Evolutionary conservation across 768 basidiomycete species (phyloP).

Genomic region (Xerocomus potaroensis): DNA sequence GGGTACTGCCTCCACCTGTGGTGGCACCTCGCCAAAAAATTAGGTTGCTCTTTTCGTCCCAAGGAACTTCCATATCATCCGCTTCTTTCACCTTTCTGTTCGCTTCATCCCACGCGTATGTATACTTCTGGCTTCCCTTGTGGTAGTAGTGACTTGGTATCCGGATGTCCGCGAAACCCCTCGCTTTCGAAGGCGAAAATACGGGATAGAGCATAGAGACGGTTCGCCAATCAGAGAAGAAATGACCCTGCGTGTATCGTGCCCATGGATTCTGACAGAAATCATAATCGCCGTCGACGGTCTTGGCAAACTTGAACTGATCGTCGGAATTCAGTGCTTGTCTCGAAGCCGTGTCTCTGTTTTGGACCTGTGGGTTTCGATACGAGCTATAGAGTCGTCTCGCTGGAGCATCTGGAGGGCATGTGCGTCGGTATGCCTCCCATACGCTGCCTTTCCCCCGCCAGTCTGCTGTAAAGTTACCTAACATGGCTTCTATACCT

Average conservation of each 20-base stretch:
- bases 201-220: constrained; percentile 85
- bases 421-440: constrained; percentile 92
- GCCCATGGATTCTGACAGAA: constrained; percentile 82
- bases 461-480: constrained; percentile 81
- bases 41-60: constrained; percentile 80
- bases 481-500: constrained; percentile 53
- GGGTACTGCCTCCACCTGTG: constrained; percentile 88
- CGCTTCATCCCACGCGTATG: constrained; percentile 88
- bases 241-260: constrained; percentile 89
- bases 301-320: constrained; percentile 61
- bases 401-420: constrained; percentile 71
- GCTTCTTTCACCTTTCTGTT: constrained; percentile 68
- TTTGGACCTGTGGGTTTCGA: constrained; percentile 41
- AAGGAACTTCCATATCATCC: constrained; percentile 83
- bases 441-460: constrained; percentile 77
- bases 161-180: constrained; percentile 83
- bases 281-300: constrained; percentile 63
- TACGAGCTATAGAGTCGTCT: constrained; percentile 80
- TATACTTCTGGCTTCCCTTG: constrained; percentile 72
- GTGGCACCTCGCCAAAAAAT: constrained; percentile 97
- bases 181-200: constrained; percentile 85
- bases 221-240: constrained; percentile 97
- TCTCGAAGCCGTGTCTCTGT: constrained; percentile 25
- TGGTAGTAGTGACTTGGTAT: constrained; percentile 98
- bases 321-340: constrained; percentile 32